Evolutionary conservation across 2,329 filamentous ascomycete species (phyloP), one percentile per base, ranked within the genome.

Genomic region (Claviceps maximensis): DNA sequence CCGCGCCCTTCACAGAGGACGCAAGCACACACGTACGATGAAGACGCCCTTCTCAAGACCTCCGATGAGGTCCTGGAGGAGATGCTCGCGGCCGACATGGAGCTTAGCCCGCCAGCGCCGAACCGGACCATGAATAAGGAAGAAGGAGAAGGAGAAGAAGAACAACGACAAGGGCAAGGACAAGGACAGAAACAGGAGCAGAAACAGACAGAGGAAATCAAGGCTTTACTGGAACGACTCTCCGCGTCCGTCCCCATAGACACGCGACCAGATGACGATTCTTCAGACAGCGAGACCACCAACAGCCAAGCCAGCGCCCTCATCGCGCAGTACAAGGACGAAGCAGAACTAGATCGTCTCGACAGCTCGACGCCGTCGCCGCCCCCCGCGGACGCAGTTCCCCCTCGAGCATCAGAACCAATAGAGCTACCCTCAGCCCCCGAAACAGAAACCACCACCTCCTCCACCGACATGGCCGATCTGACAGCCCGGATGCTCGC

Each of bases 21-120:
- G n/a, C 25, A 45, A 1, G 7, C 42, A 0, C 63, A 71, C 0
- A 70, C 40, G 0, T 62, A 71, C 0, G 70, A 71, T 41, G 61
- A 65, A 4, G 68, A 70, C 0, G 58, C 66, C 1, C 59, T 75
- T 19, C 67, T 74, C 29, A 64, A 69, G 38, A 74, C 73, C 2
- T 76, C 78, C 57, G 76, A 79, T n/a, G 66, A 72, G 47, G 75
- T 71, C 1, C 65, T 80, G 0, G 71, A 79, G 52, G 75, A 78
- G 54, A 67, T 80, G 10, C 67, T 81, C 2, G 69, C 67, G 2
- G 69, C 17, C 6, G 45, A 47, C 45, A 31, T 31, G 27, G 45
- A 19, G 9, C 17, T 7, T 7, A 21, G 8, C 9, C 72, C 29
- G 66, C 75, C 1, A 63, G 63, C 36, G 60, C 54, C 53, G 0